These are phyloP conservation scores for Musa itinerans DNA, from an alignment of 176 grass and related monocot species.

Conservation along the genomic window DNA sequence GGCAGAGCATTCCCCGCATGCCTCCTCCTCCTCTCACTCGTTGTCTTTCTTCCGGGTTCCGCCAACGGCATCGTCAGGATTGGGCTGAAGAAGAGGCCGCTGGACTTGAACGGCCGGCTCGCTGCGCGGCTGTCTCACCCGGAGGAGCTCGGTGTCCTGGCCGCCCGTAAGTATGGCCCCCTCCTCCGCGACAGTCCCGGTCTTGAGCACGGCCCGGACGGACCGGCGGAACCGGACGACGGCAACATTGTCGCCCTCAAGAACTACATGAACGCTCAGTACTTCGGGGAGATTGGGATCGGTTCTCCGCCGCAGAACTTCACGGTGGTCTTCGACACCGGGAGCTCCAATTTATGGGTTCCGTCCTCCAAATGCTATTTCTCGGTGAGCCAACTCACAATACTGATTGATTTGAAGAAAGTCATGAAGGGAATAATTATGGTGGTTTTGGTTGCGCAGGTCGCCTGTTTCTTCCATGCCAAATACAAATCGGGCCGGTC, in stretches of 20 bases:
- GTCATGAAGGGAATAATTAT: background rate
- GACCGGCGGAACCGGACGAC: background rate
- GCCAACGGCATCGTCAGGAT: background rate
- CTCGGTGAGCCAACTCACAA: background rate
- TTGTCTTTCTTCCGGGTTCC: background rate
- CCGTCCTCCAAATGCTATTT: background rate
- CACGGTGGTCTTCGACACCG: background rate
- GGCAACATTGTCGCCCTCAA: background rate
- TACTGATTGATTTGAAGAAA: background rate
- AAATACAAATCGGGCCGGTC: background rate
- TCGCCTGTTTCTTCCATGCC: background rate
- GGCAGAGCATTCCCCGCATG: background rate
- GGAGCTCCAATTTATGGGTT: constrained; percentile 1
- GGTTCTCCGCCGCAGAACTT: constrained; percentile 4
- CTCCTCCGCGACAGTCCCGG: background rate
- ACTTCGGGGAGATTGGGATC: constrained; percentile 3
- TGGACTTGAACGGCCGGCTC: background rate
- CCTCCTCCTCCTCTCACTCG: background rate
- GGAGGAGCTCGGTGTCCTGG: background rate
- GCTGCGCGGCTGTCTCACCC: background rate
- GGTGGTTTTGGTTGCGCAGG: background rate
- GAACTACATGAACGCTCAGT: constrained; percentile 6
- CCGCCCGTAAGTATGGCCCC: background rate
- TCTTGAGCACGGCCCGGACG: background rate
- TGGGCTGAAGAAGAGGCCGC: background rate